Evolutionary conservation across 805 yeast species (phyloP).

Genomic region (Cyberlindnera mississippiensis): DNA sequence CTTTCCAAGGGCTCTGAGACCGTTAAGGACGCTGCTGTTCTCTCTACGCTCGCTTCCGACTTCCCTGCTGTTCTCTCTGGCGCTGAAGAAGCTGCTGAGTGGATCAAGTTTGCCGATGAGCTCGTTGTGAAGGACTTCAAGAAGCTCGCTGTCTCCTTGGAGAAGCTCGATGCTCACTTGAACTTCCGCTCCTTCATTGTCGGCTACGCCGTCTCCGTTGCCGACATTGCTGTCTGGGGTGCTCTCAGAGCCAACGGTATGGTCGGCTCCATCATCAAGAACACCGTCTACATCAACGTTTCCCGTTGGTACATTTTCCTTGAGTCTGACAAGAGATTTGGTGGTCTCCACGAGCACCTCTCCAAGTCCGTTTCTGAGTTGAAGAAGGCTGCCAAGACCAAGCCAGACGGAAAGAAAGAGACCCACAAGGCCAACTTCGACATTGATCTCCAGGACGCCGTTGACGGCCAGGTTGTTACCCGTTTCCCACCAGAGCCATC

Average conservation of each 20-base stretch:
- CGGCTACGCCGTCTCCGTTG: slow-evolving; percentile 64
- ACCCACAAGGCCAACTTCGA: slow-evolving; percentile 92
- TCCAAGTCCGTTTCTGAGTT: slow-evolving; percentile 67
- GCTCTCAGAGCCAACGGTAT: slow-evolving; percentile 88
- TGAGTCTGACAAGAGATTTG: slow-evolving; percentile 64
- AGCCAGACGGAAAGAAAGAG: slow-evolving; percentile 54
- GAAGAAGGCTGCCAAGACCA: slow-evolving; percentile 60
- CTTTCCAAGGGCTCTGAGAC: slow-evolving; percentile 42
- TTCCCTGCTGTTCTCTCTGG: slow-evolving; percentile 43
- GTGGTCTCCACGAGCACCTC: slow-evolving; percentile 62
- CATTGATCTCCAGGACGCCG: slow-evolving; percentile 88
- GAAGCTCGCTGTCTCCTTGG: slow-evolving; percentile 72
- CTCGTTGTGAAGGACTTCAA: slow-evolving; percentile 84
- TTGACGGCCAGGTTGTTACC: slow-evolving; percentile 92
- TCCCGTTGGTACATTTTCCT: slow-evolving; percentile 90
- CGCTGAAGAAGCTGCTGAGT: slow-evolving; percentile 43
- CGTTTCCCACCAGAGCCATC: slow-evolving; percentile 99
- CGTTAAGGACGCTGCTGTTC: slow-evolving; percentile 39
- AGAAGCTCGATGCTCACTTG: slow-evolving; percentile 74
- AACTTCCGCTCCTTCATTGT: slow-evolving; percentile 77
- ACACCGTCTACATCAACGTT: slow-evolving; percentile 76
- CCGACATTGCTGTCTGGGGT: slow-evolving; percentile 93
- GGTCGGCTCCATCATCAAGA: slow-evolving; percentile 86
- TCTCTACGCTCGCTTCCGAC: slow-evolving; percentile 46
- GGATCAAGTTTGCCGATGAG: slow-evolving; percentile 67